Conservation (phyloP, 352 stramenopile species). For the Globisporangium polare region DNA sequence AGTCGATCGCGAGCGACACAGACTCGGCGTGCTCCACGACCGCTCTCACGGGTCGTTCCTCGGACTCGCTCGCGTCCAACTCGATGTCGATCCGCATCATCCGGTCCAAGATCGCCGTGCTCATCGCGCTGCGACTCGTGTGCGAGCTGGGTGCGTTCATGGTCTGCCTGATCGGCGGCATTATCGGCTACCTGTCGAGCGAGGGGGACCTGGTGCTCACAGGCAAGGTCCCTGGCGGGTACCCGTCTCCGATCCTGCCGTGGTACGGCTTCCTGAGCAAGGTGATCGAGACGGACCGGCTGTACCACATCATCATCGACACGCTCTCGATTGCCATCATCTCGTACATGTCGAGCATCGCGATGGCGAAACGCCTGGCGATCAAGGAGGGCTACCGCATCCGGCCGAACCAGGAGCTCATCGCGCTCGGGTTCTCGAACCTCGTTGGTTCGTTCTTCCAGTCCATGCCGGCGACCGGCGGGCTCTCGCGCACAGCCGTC, state of each 20-base stretch:
- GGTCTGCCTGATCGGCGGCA: conserved; percentile 67
- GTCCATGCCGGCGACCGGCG: conserved; percentile 82
- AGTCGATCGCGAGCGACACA: conserved; percentile 31
- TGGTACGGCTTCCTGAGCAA: conserved; percentile 50
- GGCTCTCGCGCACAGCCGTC: conserved; percentile 88
- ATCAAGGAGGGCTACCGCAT: conserved; percentile 76
- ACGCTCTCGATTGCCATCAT: conserved; percentile 81
- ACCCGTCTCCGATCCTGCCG: conserved; percentile 43
- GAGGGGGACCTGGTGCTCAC: conserved; percentile 61
- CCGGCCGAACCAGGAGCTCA: conserved; percentile 75
- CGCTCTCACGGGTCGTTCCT: conserved; percentile 28
- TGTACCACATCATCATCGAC: conserved; percentile 61
- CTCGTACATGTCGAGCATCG: conserved; percentile 89
- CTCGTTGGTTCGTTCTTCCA: conserved; percentile 83
- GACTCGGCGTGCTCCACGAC: conserved; percentile 53
- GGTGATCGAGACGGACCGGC: conserved; percentile 40
- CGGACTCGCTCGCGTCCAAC: conserved; percentile 25
- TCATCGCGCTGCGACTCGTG: conserved; percentile 39
- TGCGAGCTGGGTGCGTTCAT: conserved; percentile 63
- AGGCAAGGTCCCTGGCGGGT: conserved; percentile 58
- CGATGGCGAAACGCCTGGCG: conserved; percentile 84
- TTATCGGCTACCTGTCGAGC: conserved; percentile 39
- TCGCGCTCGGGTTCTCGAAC: conserved; percentile 85
- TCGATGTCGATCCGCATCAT: conserved; percentile 38
- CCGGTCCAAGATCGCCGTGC: conserved; percentile 40